Base-by-base conservation (phyloP, 192 early-diverging fungal genomes). In the Geranomyces michiganensis region DNA sequence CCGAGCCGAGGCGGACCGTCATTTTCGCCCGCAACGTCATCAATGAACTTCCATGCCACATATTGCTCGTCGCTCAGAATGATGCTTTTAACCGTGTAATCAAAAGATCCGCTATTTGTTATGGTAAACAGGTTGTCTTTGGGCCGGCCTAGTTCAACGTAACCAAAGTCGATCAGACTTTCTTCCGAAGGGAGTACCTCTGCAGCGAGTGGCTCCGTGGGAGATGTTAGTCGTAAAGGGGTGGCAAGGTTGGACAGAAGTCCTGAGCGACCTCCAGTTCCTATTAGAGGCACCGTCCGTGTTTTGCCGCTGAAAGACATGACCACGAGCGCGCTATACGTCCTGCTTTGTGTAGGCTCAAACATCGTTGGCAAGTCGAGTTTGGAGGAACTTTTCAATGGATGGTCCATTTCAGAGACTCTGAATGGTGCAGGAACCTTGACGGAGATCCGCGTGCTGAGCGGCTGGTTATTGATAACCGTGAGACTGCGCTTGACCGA, bases 81-180 rank as follows among this genome's bases (percentile, higher is more conserved):
- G 65, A 85, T 80, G 33, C 71, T 78, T 36, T 79, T 79, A 12
- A 87, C 41, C 1, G 65, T 71, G 9, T 80, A 67, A 43, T 83
- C 84, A 61, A 84, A 78, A 1, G 83, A 81, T 1, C 85, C 85
- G 9, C 60, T 24, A 55, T 87, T 87, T 45, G 14, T 68, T 5
- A 85, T 24, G n/a, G 21, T 1, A 17, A 85, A 60, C 9, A 73
- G 13, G 51, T 79, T 81, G 24, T 55, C 59, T 45, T 78, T 81
- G 6, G 81, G 72, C 8, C 65, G 64, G 4, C 33, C 47, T 13
- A 72, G 17, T 12, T 75, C 65, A 13, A 85, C 78, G 33, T 80
- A 70, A 45, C 84, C 84, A 53, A 84, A 82, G 31, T 84, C 74
- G 32, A 86, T 78, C 27, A 48, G 62, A 41, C 36, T 75, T n/a